Evolutionary conservation across 805 yeast genomes (phyloP), one percentile per base, ranked within the genome.

Genomic region (Cyberlindnera amylophila): DNA sequence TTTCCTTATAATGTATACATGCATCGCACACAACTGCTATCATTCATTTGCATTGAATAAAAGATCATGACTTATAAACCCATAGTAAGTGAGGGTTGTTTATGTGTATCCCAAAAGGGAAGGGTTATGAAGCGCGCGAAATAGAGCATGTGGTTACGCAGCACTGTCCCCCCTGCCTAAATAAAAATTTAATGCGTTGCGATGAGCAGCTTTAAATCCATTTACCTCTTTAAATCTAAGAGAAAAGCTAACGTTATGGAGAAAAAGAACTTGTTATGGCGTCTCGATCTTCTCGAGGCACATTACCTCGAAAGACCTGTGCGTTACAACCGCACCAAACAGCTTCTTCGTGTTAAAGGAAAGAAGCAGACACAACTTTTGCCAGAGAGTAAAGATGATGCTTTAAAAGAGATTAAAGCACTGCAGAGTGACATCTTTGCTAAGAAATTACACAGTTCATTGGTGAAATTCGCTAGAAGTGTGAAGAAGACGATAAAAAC

Each of bases 261-360:
- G 15, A 49, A 49, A 38, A 43, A 69, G 40, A 73, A 70, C 45
- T 59, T 61, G 28, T 48, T 71, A 34, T 77, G 81, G 77, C 72
- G 72, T 51, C 61, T 81, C 34, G 86, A 81, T 53, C 57, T 79
- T 19, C 60, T 81, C 29, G 84, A 81, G 51, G 66, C 69, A 30
- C 71, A 73, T 52, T 77, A 66, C 60, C 55, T 68, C 24, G 55
- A 64, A 6, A 51, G 64, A 19, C 53, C 61, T 15, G 74, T 81
- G 1, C 63, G 85, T 44, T 77, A 66, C 54, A 64, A 70, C 1
- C 67, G 69, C 36, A 78, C 84, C 3, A 72, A 38, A 32, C 31
- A 45, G 3, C 27, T 52, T 2, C 36, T 82, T 4, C 36, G 47
- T 13, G 44, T 32, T 7, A 50, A 43, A 31, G 47, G 48, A 2